Conservation (phyloP, 1,284 basidiomycete genomes). For the Microbotryomycetes sp. region DNA sequence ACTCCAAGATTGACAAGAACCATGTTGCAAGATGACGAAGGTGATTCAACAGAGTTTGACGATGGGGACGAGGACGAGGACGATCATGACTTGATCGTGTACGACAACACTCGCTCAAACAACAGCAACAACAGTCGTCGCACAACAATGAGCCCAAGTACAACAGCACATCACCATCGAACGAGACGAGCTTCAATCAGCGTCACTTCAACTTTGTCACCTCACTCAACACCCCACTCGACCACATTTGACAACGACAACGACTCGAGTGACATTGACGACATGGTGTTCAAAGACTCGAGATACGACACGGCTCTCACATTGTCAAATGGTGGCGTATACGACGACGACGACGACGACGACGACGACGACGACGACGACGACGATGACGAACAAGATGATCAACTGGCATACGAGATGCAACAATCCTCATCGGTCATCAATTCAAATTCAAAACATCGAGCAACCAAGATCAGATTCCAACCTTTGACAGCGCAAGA, state of each 20-base stretch:
- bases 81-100: background rate
- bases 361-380: background rate
- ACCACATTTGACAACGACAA: background rate
- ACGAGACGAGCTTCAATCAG: background rate
- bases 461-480: background rate
- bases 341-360: background rate
- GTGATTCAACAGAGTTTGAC: background rate
- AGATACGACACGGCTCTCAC: background rate
- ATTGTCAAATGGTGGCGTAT: background rate
- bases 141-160: background rate
- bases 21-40: background rate
- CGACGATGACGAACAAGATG: background rate
- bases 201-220: background rate
- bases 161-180: background rate
- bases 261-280: background rate
- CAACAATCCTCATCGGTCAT: background rate
- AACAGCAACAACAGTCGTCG: too few relatives aligned
- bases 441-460: background rate
- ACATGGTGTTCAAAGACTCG: background rate
- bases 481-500: slow-evolving; percentile 12
- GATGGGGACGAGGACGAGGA: background rate
- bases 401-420: background rate
- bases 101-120: background rate
- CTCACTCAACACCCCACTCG: background rate
- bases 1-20: background rate